Evolutionary conservation across 202 grass and related monocot species (phyloP).

Genomic region (Panicum hallii): DNA sequence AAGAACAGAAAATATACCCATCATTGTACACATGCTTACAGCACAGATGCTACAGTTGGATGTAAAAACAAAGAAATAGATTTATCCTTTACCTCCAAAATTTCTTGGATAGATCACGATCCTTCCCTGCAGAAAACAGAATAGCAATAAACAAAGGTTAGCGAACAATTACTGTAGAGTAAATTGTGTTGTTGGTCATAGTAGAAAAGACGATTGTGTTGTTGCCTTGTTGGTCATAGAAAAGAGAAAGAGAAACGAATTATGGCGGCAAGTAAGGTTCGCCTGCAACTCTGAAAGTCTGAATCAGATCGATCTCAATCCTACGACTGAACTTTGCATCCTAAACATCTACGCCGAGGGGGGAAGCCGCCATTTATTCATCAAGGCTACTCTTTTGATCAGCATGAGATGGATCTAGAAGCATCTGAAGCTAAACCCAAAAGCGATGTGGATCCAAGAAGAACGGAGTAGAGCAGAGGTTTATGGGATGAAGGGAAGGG

Average conservation of each 20-base stretch:
- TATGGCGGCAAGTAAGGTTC: neutral
- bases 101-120: constrained; percentile 88
- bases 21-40: neutral
- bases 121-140: constrained; percentile 63
- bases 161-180: neutral
- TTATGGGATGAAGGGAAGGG: constrained; percentile 9
- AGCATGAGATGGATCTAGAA: constrained; percentile 32
- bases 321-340: neutral
- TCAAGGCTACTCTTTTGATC: neutral
- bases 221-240: too few species aligned
- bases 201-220: neutral
- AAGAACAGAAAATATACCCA: neutral
- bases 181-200: neutral
- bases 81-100: constrained; percentile 77
- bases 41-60: neutral
- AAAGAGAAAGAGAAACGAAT: neutral
- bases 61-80: constrained; percentile 27
- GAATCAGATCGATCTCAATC: neutral
- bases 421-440: neutral
- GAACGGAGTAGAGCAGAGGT: neutral
- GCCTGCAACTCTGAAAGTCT: neutral
- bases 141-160: constrained; percentile 13
- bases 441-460: constrained; percentile 37
- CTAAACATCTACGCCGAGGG: neutral
- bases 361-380: neutral